A percentile compares a stretch with the other conserved stretches of the same genome.
phyloP scores from a whole-genome alignment of 768 basidiomycete species.

The Termitomyces sp. region DNA sequence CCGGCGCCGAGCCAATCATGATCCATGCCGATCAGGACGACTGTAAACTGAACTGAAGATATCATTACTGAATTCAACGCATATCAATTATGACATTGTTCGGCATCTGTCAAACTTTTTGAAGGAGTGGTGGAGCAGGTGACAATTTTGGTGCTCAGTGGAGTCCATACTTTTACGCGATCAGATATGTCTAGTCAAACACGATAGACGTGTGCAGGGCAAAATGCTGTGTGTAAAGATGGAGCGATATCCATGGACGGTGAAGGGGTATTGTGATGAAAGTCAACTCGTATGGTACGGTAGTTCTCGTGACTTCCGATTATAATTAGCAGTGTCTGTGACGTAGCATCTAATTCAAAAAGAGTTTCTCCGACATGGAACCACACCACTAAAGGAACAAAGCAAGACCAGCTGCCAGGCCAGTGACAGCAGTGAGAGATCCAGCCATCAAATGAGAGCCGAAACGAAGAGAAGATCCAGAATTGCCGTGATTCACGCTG shows the following conservation, averaged over 20 bases:
- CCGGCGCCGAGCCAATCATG: not conserved
- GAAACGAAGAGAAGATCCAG: conserved; percentile 5
- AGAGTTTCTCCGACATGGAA: not conserved
- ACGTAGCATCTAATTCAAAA: conserved; percentile 7
- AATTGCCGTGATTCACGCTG: conserved; percentile 16
- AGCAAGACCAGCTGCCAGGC: conserved; percentile 15
- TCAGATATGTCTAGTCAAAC: not conserved
- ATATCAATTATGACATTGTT: not conserved
- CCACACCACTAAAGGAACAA: conserved; percentile 7
- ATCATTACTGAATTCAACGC: not conserved
- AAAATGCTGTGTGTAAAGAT: not conserved
- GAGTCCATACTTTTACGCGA: not conserved
- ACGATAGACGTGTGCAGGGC: not conserved
- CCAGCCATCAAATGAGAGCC: conserved; percentile 6
- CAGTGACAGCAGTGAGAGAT: conserved; percentile 10
- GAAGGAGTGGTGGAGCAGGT: no score
- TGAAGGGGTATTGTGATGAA: conserved; percentile 10
- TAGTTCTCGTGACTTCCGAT: conserved; percentile 6
- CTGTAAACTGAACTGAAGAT: not conserved
- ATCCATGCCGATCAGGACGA: not conserved
- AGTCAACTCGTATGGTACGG: not conserved
- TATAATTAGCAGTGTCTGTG: conserved; percentile 8
- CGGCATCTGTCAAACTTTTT: not conserved
- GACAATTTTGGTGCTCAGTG: not conserved
- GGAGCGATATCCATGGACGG: not conserved